Evolutionary conservation across 2,329 filamentous ascomycete genomes (phyloP), one percentile per base, ranked within the genome.

Genomic region (Fusarium heterosporum): DNA sequence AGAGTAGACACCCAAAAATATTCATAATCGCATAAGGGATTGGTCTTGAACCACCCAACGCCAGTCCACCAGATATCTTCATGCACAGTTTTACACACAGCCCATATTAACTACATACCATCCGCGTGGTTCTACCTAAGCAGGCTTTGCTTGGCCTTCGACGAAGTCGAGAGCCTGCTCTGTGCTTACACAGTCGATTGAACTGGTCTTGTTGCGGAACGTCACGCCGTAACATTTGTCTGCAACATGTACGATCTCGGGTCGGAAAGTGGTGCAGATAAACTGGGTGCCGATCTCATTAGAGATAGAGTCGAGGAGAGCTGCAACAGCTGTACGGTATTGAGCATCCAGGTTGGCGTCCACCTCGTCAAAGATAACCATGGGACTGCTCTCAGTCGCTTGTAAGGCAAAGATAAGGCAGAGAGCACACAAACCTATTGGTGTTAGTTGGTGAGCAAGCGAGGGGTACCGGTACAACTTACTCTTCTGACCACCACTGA

Each of bases 301-400:
- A 14, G 90, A 93, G 66, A 93, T 93, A 54, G 89, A 90, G 74
- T 95, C 85, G 22, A 99, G 85, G 82, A 98, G 92, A 56, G 92
- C 87, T 4, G 96, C 96, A 12, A 99, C 96, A 1, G 96, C 95
- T 2, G 96, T 97, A 63, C 96, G 91, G 82, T 99, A 99, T 79
- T 99, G 96, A 1, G 96, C 94, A 77, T 99, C 96, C 25, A 99
- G 87, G 77, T 99, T 99, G 78, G 96, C 96, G 76, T 99, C 96
- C 67, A 99, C 97, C 80, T 99, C 96, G 78, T 99, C 96, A 73
- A 99, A 99, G 74, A 99, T 94, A 77, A 99, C 97, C 85, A 99
- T 98, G 2, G 96, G 96, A 42, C 95, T 96, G 11, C 95, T 96
- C 77, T 99, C 96, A 61, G 95, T 97, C 71, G 94, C 93, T 79